Evolutionary conservation across 768 basidiomycete species (phyloP).

Genomic region (Pleurotus citrinopileatus): DNA sequence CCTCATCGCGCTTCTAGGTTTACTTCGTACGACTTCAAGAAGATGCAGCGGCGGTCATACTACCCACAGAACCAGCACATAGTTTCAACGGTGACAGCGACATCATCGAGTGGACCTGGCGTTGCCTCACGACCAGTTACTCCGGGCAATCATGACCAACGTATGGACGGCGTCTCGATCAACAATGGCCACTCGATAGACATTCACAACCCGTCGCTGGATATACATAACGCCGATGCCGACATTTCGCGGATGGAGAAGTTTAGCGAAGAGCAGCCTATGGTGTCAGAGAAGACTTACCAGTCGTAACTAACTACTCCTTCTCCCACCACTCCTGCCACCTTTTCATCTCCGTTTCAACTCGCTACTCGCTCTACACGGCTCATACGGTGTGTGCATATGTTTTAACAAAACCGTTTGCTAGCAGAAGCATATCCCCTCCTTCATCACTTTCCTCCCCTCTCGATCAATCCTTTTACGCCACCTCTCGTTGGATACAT

Average conservation of each 20-base stretch:
- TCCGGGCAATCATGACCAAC: conserved; percentile 49
- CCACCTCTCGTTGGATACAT: conserved; percentile 4
- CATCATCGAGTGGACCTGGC: conserved; percentile 56
- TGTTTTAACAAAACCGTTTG: neutral
- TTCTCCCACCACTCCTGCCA: neutral
- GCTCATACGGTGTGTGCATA: neutral
- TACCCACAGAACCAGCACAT: conserved; percentile 82
- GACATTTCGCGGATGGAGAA: conserved; percentile 3
- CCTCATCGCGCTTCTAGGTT: conserved; percentile 50
- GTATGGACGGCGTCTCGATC: conserved; percentile 40
- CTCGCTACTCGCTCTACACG: neutral
- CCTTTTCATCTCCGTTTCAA: neutral
- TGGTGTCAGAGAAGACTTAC: conserved; percentile 8
- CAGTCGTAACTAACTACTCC: conserved; percentile 1
- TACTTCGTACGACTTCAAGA: conserved; percentile 88
- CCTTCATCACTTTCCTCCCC: neutral
- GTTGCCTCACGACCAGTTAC: conserved; percentile 74
- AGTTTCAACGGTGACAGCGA: conserved; percentile 70
- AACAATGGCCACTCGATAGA: conserved; percentile 18
- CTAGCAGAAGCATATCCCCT: neutral
- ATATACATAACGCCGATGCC: neutral
- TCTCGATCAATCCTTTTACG: neutral
- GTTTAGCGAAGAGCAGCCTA: conserved; percentile 7
- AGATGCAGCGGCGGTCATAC: conserved; percentile 88
- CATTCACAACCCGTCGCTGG: conserved; percentile 7